Percentiles rank a stretch among this genome's conserved stretches.
Conservation (phyloP, 495 filamentous ascomycete species). For the Tricharina praecox region DNA sequence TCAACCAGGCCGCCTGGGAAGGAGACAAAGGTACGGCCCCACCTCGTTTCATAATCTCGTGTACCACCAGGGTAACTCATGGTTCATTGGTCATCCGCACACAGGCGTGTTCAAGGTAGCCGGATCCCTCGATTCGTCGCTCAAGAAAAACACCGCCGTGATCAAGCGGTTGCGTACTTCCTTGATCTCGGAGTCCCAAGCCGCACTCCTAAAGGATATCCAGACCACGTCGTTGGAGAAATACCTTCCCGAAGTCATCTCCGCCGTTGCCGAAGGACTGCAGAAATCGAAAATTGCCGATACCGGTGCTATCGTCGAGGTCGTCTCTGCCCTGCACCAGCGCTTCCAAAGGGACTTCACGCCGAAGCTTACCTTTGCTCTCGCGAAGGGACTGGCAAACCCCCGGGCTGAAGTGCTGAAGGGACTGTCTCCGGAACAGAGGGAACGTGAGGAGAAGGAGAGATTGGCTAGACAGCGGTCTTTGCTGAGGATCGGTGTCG, state of each 20-base stretch:
- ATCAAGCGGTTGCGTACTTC: conserved; percentile 92
- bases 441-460: conserved; percentile 92
- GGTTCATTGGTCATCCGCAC: no score
- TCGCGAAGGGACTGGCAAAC: conserved; percentile 81
- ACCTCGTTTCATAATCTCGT: no score
- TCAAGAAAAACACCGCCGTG: conserved; percentile 98
- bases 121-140: conserved; percentile 75
- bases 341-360: conserved; percentile 88
- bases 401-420: conserved; percentile 80
- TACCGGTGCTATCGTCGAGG: conserved; percentile 77
- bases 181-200: conserved; percentile 56
- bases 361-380: conserved; percentile 73
- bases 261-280: conserved; percentile 91
- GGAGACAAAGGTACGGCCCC: conserved; percentile 67
- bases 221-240: conserved; percentile 86
- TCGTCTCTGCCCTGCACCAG: conserved; percentile 87
- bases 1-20: conserved; percentile 76
- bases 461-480: conserved; percentile 70
- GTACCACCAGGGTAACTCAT: no score
- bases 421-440: conserved; percentile 55
- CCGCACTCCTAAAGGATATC: conserved; percentile 80
- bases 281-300: conserved; percentile 83
- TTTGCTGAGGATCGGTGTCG: conserved; percentile 75
- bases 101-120: conserved; percentile 68
- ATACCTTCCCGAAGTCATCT: conserved; percentile 93